Percentiles rank a stretch among this genome's conserved stretches.
These are phyloP conservation scores for Melastoma candidum DNA, from an alignment of 441 rosid genomes.

Conservation along the genomic window DNA sequence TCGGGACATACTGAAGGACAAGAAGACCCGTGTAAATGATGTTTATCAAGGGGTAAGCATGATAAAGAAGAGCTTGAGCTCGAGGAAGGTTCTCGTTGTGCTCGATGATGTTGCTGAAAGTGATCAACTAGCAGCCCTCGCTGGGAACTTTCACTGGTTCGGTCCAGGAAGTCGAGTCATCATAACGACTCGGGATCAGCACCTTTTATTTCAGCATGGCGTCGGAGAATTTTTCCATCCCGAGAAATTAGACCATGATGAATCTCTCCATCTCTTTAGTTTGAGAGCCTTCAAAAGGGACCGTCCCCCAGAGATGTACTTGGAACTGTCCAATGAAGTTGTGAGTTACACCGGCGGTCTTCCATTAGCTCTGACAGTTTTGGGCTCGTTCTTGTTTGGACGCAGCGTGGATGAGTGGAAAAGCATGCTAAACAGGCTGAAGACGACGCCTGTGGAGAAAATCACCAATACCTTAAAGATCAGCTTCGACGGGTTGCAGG, in stretches of 20 bases:
- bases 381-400: slow-evolving; percentile 18
- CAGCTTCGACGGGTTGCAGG: slow-evolving; percentile 31
- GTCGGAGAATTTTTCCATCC: neutral
- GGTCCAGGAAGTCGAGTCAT: slow-evolving; percentile 33
- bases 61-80: neutral
- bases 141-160: slow-evolving; percentile 23
- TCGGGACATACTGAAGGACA: slow-evolving; percentile 14
- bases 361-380: slow-evolving; percentile 32
- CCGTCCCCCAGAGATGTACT: neutral
- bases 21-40: slow-evolving; percentile 8
- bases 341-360: slow-evolving; percentile 23
- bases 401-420: slow-evolving; percentile 18
- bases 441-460: slow-evolving; percentile 6
- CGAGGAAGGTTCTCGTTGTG: slow-evolving; percentile 14
- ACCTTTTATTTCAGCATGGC: slow-evolving; percentile 19
- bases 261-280: slow-evolving; percentile 26
- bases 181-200: slow-evolving; percentile 27
- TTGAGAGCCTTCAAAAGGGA: slow-evolving; percentile 19
- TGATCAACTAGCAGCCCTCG: slow-evolving; percentile 18
- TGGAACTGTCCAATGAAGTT: neutral
- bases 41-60: slow-evolving; percentile 1
- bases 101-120: slow-evolving; percentile 26
- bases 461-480: slow-evolving; percentile 25
- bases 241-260: neutral
- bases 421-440: slow-evolving; percentile 5